phyloP scores from a whole-genome alignment of 768 basidiomycete genomes.

The Trametes maxima region DNA sequence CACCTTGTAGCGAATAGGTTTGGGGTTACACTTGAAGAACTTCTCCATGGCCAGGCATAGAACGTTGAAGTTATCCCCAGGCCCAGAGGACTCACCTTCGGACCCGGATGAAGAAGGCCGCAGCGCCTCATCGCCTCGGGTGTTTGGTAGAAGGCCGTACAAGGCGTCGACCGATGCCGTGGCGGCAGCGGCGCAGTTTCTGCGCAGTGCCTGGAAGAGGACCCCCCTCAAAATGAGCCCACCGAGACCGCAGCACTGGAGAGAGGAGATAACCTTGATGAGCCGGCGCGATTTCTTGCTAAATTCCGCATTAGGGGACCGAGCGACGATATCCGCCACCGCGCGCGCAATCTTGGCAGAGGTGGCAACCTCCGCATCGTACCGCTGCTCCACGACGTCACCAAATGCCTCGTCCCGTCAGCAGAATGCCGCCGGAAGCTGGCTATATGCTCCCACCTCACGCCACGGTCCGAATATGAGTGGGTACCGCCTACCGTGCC shows the following conservation, averaged over 20 bases:
- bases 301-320: conserved; percentile 55
- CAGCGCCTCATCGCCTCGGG: not conserved
- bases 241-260: not conserved
- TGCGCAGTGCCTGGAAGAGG: not conserved
- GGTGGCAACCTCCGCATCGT: conserved; percentile 53
- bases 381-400: conserved; percentile 46
- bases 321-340: conserved; percentile 50
- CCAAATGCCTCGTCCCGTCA: not conserved
- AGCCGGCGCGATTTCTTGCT: conserved; percentile 44
- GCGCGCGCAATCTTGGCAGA: conserved; percentile 54
- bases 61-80: not conserved
- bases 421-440: conserved; percentile 3
- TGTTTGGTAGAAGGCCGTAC: not conserved
- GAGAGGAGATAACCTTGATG: conserved; percentile 46
- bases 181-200: not conserved
- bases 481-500: conserved; percentile 63
- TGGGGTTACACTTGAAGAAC: conserved; percentile 8
- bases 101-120: not conserved
- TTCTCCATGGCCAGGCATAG: conserved; percentile 19
- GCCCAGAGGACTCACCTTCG: not conserved
- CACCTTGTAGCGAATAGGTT: conserved; percentile 19
- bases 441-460: conserved; percentile 45
- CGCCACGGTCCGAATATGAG: conserved; percentile 73
- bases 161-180: not conserved
- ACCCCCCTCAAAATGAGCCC: not conserved